Base-by-base conservation (phyloP, 495 filamentous ascomycete species). In the Tirmania nivea region DNA sequence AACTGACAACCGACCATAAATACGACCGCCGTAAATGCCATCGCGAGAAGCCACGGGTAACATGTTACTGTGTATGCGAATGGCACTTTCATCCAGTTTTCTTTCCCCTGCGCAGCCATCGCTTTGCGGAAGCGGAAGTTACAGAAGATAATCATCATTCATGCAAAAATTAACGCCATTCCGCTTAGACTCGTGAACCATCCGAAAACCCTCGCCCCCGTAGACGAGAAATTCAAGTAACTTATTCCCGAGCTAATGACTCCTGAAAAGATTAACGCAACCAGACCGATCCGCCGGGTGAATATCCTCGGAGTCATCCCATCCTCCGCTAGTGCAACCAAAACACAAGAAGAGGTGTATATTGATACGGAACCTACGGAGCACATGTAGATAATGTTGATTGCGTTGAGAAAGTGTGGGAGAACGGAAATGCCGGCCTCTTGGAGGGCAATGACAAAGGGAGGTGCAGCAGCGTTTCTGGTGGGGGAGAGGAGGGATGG, bases 341-440 rank as follows among this genome's bases (percentile, higher is more conserved):
- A 50, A 10, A 64, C 66, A 2, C 66, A 54, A 5, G 66, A 67
- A 11, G 59, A 63, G 20, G 57, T 66, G 55, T 66, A 69, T 20
- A 64, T 60, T 12, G 59, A 58, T 2, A 65, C 65, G 47, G 62
- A 68, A 14, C 65, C 66, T 53, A 69, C 66, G 34, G 55, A 59
- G 8, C 55, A 58, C 16, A 58, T 56, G 37, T 52, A 60, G 21
- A 84, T 68, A 25, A 82, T 71, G 62, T 86, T 82, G 59, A 85
- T 71, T 51, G 77, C 74, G 63, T 86, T 86, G 69, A 87, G 80
- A 63, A 87, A 76, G 48, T 76, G 76, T 45, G 81, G 77, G 49
- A 80, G 76, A 8, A 77, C 79, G 1, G 62, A 64, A 49, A 88
- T 74, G 56, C 77, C 76, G 3, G 82, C 83, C 49, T 77, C 70